phyloP scores from a whole-genome alignment of 2,329 filamentous ascomycete species.

The Thelonectria blattea region DNA sequence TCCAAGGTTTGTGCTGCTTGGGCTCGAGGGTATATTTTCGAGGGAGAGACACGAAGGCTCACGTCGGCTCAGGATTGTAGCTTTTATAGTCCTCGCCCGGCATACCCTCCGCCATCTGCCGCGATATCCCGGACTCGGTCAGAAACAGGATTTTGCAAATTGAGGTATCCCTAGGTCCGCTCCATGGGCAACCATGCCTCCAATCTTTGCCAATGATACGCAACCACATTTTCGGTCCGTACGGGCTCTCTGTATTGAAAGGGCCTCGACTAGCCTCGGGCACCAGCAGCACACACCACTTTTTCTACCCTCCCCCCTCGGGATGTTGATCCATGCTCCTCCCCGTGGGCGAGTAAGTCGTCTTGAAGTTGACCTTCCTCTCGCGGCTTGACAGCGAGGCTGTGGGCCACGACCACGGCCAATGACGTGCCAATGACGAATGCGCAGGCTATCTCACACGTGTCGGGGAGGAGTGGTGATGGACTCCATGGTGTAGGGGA shows the following conservation, averaged over 20 bases:
- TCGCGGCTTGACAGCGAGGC: constrained; percentile 19
- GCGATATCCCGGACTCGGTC: constrained; percentile 15
- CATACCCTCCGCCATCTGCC: neutral
- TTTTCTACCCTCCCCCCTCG: neutral
- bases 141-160: constrained; percentile 17
- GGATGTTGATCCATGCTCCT: constrained; percentile 13
- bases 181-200: constrained; percentile 25
- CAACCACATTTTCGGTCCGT: constrained; percentile 37
- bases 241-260: constrained; percentile 30
- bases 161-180: constrained; percentile 18
- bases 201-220: constrained; percentile 35
- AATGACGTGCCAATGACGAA: constrained; percentile 32
- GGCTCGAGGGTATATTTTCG: neutral
- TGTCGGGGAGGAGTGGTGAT: constrained; percentile 23
- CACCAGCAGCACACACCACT: constrained; percentile 33
- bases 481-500: constrained; percentile 9
- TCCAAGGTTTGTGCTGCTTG: neutral
- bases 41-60: neutral
- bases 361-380: constrained; percentile 19
- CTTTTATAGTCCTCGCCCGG: constrained; percentile 12
- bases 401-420: constrained; percentile 6
- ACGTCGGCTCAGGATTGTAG: neutral
- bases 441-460: constrained; percentile 30
- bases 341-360: constrained; percentile 6
- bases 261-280: constrained; percentile 15